Evolutionary conservation across 2,329 filamentous ascomycete species (phyloP).

Genomic region (Penicillium sp.): DNA sequence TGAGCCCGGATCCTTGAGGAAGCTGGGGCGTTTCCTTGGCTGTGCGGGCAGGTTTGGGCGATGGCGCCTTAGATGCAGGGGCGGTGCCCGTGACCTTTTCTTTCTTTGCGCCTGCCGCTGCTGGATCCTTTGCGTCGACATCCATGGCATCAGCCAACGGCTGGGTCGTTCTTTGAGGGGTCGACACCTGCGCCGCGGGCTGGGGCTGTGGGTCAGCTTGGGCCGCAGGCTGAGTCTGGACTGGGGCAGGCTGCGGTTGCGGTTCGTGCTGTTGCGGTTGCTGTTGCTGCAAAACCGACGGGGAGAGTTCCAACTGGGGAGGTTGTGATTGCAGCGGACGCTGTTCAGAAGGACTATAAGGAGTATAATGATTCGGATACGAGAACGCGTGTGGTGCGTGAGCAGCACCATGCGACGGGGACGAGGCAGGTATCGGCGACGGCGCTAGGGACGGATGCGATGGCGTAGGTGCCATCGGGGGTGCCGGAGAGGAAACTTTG

Average conservation of each 20-base stretch:
- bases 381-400: constrained; percentile 15
- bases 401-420: constrained; percentile 19
- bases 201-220: constrained; percentile 14
- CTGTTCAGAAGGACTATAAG: constrained; percentile 22
- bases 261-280: constrained; percentile 16
- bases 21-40: constrained; percentile 53
- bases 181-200: constrained; percentile 13
- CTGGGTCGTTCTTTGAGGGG: constrained; percentile 12
- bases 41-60: constrained; percentile 51
- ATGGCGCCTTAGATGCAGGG: constrained; percentile 48
- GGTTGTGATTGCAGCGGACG: constrained; percentile 23
- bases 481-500: constrained; percentile 24
- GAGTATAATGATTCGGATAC: constrained; percentile 14
- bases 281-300: constrained; percentile 16
- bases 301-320: constrained; percentile 18
- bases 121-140: constrained; percentile 29
- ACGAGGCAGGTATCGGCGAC: constrained; percentile 21
- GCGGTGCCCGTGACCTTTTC: constrained; percentile 44
- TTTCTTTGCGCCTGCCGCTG: constrained; percentile 33
- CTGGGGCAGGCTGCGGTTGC: constrained; percentile 3
- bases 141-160: constrained; percentile 27
- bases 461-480: constrained; percentile 21
- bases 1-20: constrained; percentile 57
- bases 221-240: constrained; percentile 7
- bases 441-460: constrained; percentile 22